Evolutionary conservation across 225 moss, liverwort and hornwort species (phyloP).

Genomic region (Sphagnum tenellum): DNA sequence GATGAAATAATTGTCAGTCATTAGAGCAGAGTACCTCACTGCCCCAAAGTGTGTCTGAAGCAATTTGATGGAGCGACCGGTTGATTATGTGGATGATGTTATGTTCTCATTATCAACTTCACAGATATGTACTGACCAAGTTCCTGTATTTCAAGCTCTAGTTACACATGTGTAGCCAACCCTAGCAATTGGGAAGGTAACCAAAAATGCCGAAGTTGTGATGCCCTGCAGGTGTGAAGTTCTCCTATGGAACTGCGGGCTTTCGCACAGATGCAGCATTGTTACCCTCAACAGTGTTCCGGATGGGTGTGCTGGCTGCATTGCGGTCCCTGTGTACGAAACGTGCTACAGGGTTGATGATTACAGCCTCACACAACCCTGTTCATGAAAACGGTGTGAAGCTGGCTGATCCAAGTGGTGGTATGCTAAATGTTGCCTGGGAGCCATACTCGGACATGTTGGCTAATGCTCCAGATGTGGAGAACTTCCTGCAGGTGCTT

Average conservation of each 20-base stretch:
- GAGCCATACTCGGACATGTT: slow-evolving; percentile 71
- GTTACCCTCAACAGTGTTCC: slow-evolving; percentile 67
- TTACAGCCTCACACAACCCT: slow-evolving; percentile 97
- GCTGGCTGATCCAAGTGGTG: slow-evolving; percentile 80
- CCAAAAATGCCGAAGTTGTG: no score
- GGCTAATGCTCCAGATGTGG: slow-evolving; percentile 60
- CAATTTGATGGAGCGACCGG: no score
- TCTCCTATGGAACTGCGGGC: slow-evolving; percentile 90
- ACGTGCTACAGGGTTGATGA: slow-evolving; percentile 71
- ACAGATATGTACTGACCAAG: no score
- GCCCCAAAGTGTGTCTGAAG: no score
- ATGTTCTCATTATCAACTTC: no score
- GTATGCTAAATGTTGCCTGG: slow-evolving; percentile 81
- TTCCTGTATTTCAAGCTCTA: no score
- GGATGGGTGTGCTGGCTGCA: slow-evolving; percentile 86
- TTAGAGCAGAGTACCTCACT: no score
- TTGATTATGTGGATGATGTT: no score
- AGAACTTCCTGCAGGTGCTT: slow-evolving; percentile 58
- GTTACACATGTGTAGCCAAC: no score
- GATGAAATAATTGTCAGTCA: no score
- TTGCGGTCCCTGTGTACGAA: slow-evolving; percentile 66
- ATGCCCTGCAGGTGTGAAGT: slow-evolving; percentile 37
- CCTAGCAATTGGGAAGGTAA: no score
- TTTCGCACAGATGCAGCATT: slow-evolving; percentile 60
- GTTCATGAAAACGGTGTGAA: slow-evolving; percentile 86